Evolutionary conservation across 352 stramenopile genomes (phyloP).

Genomic region (Phytopythium kandeliae): DNA sequence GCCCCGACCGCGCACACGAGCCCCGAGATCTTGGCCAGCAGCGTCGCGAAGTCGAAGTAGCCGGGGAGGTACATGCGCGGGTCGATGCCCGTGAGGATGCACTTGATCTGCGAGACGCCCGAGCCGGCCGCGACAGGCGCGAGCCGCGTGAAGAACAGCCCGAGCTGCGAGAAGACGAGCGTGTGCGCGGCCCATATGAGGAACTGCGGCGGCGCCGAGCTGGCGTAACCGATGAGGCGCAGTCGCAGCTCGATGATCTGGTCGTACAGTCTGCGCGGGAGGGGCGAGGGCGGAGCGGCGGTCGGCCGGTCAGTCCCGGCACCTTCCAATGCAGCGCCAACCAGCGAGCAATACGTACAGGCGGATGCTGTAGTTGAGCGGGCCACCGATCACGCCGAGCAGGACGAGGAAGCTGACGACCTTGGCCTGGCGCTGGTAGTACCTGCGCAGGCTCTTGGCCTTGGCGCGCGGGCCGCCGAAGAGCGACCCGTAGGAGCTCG

Average conservation of each 20-base stretch:
- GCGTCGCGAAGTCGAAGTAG: conserved; percentile 80
- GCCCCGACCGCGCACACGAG: conserved; percentile 92
- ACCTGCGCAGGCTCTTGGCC: conserved; percentile 30
- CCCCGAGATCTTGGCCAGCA: conserved; percentile 89
- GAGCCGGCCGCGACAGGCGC: conserved; percentile 72
- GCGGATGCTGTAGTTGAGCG: conserved; percentile 71
- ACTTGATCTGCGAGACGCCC: conserved; percentile 87
- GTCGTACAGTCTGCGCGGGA: conserved; percentile 16
- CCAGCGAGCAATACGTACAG: conserved; percentile 19
- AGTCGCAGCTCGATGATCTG: conserved; percentile 4
- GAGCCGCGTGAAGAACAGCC: conserved; percentile 64
- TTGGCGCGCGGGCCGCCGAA: conserved; percentile 49
- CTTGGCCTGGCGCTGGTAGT: conserved; percentile 63
- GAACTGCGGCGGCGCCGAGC: conserved; percentile 31
- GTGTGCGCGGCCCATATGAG: conserved; percentile 61
- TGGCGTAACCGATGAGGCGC: conserved; percentile 25
- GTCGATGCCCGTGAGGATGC: conserved; percentile 82
- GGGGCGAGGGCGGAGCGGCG: too few relatives aligned
- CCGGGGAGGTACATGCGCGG: conserved; percentile 73
- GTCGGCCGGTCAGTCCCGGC: too few relatives aligned
- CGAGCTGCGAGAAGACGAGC: conserved; percentile 60
- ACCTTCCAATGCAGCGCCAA: too few relatives aligned
- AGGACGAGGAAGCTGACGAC: conserved; percentile 74
- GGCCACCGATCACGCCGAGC: conserved; percentile 73
- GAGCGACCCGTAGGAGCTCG: conserved; percentile 45